Evolutionary conservation across 441 rosid species (phyloP).

Genomic region (Caryocar brasiliense): DNA sequence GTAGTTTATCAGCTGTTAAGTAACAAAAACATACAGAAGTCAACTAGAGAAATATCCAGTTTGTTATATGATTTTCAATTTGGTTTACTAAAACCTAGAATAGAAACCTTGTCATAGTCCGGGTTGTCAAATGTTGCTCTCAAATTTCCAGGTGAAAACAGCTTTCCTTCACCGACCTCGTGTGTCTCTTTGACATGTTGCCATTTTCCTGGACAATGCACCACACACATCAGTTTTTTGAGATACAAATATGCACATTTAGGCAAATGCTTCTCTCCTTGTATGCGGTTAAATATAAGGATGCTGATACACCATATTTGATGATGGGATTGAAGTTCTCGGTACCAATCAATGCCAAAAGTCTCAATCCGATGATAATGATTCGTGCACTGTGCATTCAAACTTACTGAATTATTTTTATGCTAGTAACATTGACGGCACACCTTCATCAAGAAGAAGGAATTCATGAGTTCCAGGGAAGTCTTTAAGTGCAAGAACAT

Average conservation of each 20-base stretch:
- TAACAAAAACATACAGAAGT: too few species aligned
- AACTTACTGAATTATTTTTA: too few species aligned
- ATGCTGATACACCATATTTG: too few species aligned
- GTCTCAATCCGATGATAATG: neutral
- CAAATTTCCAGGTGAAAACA: slow-evolving; percentile 94
- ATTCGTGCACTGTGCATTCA: too few species aligned
- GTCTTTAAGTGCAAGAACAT: slow-evolving; percentile 79
- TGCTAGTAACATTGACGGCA: too few species aligned
- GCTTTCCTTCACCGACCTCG: slow-evolving; percentile 75
- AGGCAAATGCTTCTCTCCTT: too few species aligned
- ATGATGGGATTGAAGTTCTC: too few species aligned
- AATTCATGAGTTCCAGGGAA: slow-evolving; percentile 89
- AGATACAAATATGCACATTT: slow-evolving; percentile 1
- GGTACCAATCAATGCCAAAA: too few species aligned
- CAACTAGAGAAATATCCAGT: neutral
- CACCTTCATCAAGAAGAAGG: slow-evolving; percentile 98
- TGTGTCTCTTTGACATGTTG: slow-evolving; percentile 89
- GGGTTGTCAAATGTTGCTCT: slow-evolving; percentile 91
- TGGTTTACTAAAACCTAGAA: neutral
- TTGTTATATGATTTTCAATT: too few species aligned
- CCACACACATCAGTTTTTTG: slow-evolving; percentile 5
- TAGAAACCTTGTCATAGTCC: slow-evolving; percentile 62
- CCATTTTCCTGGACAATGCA: slow-evolving; percentile 68
- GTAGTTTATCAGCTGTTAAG: slow-evolving; percentile 63
- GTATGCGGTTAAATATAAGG: too few species aligned